Percentiles rank a stretch among this genome's conserved stretches.
Evolutionary conservation across 1,284 basidiomycete genomes (phyloP).

Genomic region (Boletellus dicymbophilus): DNA sequence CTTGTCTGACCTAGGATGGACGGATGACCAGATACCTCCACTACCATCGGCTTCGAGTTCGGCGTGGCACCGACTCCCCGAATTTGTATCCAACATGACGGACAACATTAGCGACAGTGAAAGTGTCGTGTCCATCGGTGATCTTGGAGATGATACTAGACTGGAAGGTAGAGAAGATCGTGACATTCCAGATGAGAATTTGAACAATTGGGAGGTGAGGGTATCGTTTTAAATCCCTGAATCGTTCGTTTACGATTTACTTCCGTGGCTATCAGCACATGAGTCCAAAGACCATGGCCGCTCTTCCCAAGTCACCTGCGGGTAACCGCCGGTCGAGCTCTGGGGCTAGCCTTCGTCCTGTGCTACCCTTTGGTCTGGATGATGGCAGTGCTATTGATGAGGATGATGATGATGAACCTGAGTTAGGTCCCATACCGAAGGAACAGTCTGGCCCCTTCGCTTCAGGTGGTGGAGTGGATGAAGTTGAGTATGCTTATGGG

Average conservation of each 20-base stretch:
- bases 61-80: slow-evolving; percentile 78
- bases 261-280: slow-evolving; percentile 65
- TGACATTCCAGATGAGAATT: slow-evolving; percentile 71
- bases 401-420: slow-evolving; percentile 62
- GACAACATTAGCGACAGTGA: slow-evolving; percentile 89
- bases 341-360: slow-evolving; percentile 78
- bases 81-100: slow-evolving; percentile 69
- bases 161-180: slow-evolving; percentile 65
- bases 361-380: slow-evolving; percentile 78
- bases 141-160: slow-evolving; percentile 74
- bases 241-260: neutral
- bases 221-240: neutral
- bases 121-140: slow-evolving; percentile 86
- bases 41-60: slow-evolving; percentile 46
- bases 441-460: slow-evolving; percentile 73
- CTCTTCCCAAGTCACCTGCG: slow-evolving; percentile 85
- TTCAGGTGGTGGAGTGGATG: slow-evolving; percentile 79
- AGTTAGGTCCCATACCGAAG: slow-evolving; percentile 76
- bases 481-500: slow-evolving; percentile 87
- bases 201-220: slow-evolving; percentile 93
- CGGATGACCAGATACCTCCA: slow-evolving; percentile 51
- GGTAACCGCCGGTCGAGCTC: slow-evolving; percentile 78
- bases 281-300: slow-evolving; percentile 91
- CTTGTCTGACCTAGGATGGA: slow-evolving; percentile 76
- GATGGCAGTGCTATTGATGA: slow-evolving; percentile 65